Evolutionary conservation across 2,329 filamentous ascomycete species (phyloP), one percentile per base, ranked within the genome.

Genomic region (Aspergillus intermedius): DNA sequence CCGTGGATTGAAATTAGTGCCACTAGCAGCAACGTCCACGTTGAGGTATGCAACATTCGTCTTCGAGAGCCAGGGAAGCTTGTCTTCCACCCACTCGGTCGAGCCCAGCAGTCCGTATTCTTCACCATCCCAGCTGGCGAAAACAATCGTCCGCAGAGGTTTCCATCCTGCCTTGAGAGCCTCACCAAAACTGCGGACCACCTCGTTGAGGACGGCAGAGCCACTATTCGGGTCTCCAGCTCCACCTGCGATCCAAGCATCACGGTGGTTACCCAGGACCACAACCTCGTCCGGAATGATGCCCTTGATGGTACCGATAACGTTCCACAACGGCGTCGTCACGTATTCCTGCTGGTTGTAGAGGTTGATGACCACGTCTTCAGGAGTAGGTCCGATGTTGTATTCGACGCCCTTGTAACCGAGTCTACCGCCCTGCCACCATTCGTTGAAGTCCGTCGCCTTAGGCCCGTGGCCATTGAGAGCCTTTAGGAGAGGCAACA

Each of bases 51-150:
- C 88, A 13, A 95, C 79, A 49, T 83, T 86, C 37, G 86, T 77
- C 3, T 77, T 76, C 2, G 78, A 77, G 10, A 95, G 78, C 89
- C 89, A 95, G 0, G 87, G 85, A 0, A 94, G 70, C 59, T 88
- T 88, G 56, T 95, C 88, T 63, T 95, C 90, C 0, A 95, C 88
- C 89, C 90, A 95, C 63, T 95, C 91, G 0, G 91, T 95, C 46
- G 84, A 89, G 4, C 91, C 91, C 12, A 95, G 69, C 4, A 95
- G 77, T 0, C 87, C 88, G 56, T 95, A 95, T 67, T 95, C 90
- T 69, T 89, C 86, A 28, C 84, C 85, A 54, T 89, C 86, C 86
- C 85, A 88, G 64, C 81, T 85, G 82, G 87, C 90, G 62, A 96
- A 91, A 37, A 96, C 88, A 49, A 97, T 88, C 0, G 91, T 97